phyloP scores from a whole-genome alignment of 371 early-diverging fungal species.

The Rhizomucor miehei region DNA sequence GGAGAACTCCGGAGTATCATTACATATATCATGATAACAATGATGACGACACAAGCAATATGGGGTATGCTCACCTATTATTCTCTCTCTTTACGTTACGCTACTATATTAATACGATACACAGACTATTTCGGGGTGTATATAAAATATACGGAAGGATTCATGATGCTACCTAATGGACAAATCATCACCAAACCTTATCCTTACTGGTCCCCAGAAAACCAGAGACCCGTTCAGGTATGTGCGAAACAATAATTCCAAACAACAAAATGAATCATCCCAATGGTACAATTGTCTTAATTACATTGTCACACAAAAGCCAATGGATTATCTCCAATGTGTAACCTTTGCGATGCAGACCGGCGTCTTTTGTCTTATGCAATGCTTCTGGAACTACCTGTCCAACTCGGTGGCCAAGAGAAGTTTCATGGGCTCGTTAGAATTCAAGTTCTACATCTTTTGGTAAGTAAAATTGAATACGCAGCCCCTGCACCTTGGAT shows the following conservation, averaged over 20 bases:
- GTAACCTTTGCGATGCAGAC: conserved; percentile 27
- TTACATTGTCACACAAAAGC: conserved; percentile 7
- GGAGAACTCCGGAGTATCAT: conserved; percentile 48
- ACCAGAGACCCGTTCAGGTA: conserved; percentile 20
- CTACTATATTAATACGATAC: conserved; percentile 15
- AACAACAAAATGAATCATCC: not conserved
- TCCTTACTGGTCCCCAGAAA: conserved; percentile 28
- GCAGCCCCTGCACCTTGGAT: not conserved
- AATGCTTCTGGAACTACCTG: conserved; percentile 36
- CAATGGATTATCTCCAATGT: conserved; percentile 27
- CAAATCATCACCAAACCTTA: conserved; percentile 35
- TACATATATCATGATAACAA: conserved; percentile 34
- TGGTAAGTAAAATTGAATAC: conserved; percentile 20
- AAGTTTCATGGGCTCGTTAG: conserved; percentile 32
- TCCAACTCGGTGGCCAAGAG: conserved; percentile 24
- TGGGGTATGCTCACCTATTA: conserved; percentile 26
- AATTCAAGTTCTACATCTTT: conserved; percentile 33
- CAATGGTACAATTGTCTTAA: conserved; percentile 1
- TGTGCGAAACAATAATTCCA: not conserved
- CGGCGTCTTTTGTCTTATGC: conserved; percentile 26
- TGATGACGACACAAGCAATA: conserved; percentile 39
- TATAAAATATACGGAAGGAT: conserved; percentile 49
- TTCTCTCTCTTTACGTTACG: not conserved
- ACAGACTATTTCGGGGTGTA: conserved; percentile 26
- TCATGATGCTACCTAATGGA: conserved; percentile 15